Evolutionary conservation across 1,284 basidiomycete genomes (phyloP), one percentile per base, ranked within the genome.

Genomic region (Ustilago crameri): DNA sequence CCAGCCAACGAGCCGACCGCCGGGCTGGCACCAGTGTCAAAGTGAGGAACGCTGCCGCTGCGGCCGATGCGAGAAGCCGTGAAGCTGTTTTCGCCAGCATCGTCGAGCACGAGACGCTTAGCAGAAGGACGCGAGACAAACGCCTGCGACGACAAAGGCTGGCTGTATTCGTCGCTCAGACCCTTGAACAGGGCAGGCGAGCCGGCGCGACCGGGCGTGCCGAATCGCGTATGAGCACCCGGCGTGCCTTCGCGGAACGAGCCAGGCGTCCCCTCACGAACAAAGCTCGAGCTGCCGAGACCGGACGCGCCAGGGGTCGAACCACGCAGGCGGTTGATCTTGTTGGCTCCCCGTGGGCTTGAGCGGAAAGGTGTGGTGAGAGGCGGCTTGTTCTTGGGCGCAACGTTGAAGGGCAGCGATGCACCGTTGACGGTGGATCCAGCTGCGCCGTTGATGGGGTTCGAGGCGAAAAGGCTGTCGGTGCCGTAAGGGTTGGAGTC

Each of bases 41-140:
- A 69, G 47, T 65, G 65, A 24, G 73, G 62, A 20, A 69, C 66
- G 43, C 74, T 65, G 43, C 66, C 60, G 40, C 69, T 70, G 51
- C 75, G 63, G 34, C 63, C 60, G 49, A 65, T 51, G 23, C 75
- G 62, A 30, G 60, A 62, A 10, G 60, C 52, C 18, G 64, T 59
- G 52, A 67, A 70, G 45, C 68, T 68, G 49, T 61, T 64, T 37
- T 73, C 60, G 27, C 56, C 61, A 0, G 60, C 53, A 34, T 79
- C 76, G 80, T 94, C 91, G 57, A 98, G 85, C 38, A 95, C 90
- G 53, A 98, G 88, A 83, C 96, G 95, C 87, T 98, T 98, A 66
- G 97, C 93, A 82, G 92, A 96, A 58, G 91, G 89, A 38, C 91
- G 88, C 22, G 74, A 91, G 86, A 77, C 89, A 85, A 80, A 93